These are phyloP conservation scores for Solanum gandarillasii DNA, from an alignment of 257 asterid species.

Conservation along the genomic window DNA sequence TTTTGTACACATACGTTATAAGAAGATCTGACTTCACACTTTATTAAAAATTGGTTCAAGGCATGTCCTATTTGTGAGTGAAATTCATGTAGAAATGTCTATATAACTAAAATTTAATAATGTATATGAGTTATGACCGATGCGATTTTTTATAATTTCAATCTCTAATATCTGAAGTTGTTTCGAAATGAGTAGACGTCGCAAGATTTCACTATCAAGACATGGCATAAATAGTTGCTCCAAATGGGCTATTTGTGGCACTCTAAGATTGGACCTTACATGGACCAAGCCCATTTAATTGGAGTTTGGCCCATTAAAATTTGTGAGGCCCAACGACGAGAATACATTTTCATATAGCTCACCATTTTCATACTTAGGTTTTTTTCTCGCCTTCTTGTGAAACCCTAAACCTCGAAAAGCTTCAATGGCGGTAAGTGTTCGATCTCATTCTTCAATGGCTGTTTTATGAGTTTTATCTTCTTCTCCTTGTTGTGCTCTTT, in stretches of 20 bases:
- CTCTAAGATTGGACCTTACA: background rate
- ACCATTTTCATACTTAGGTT: rapidly evolving
- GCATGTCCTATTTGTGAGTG: background rate
- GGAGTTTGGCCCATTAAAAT: background rate
- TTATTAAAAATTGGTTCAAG: too few relatives aligned
- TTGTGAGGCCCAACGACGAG: background rate
- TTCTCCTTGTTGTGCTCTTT: background rate
- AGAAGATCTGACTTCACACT: too few relatives aligned
- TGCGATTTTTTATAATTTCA: background rate
- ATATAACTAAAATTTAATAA: too few relatives aligned
- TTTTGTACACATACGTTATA: too few relatives aligned
- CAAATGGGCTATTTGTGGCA: background rate
- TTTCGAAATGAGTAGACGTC: too few relatives aligned
- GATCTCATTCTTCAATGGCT: background rate
- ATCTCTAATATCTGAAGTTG: too few relatives aligned
- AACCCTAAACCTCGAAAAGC: constrained; percentile 1
- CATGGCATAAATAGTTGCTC: background rate
- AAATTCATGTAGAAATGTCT: too few relatives aligned
- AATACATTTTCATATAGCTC: background rate
- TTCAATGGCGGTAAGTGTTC: constrained; percentile 2
- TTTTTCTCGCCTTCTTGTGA: background rate
- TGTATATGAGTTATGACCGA: too few relatives aligned
- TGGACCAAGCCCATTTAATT: background rate
- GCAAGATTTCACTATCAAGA: too few relatives aligned
- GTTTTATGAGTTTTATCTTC: too few relatives aligned